phyloP scores from a whole-genome alignment of 805 yeast genomes.

The Kuraishia hungarica region DNA sequence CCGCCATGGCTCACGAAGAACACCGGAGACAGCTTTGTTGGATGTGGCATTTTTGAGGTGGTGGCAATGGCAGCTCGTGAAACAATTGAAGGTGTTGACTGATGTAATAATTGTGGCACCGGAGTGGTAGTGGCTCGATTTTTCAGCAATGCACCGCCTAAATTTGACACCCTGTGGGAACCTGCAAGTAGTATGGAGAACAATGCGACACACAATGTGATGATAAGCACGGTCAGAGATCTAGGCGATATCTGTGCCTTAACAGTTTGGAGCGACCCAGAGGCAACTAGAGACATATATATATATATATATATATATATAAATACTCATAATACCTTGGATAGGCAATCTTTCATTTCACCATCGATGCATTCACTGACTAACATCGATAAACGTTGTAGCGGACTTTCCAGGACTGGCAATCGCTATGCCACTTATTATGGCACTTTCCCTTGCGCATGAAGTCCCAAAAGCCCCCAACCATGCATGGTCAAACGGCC shows the following conservation, averaged over 20 bases:
- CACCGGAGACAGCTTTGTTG: conserved; percentile 31
- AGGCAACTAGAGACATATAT: background rate
- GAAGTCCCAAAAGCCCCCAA: too few species aligned
- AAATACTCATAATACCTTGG: too few species aligned
- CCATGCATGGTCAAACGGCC: background rate
- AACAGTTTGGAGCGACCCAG: background rate
- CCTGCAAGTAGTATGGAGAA: background rate
- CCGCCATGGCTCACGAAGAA: conserved; percentile 80
- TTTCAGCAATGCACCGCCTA: background rate
- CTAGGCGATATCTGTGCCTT: background rate
- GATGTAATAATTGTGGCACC: background rate
- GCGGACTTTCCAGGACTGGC: background rate
- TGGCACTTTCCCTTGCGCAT: background rate
- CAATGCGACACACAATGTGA: background rate
- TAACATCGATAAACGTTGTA: too few species aligned
- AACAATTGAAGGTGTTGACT: background rate
- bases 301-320: too few species aligned
- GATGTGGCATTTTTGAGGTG: background rate
- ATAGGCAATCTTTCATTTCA: too few species aligned
- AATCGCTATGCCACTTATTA: background rate
- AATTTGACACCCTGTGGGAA: background rate
- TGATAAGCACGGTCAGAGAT: background rate
- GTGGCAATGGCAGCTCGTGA: background rate
- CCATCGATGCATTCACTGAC: too few species aligned
- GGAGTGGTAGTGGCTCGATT: background rate